Evolutionary conservation across 768 basidiomycete species (phyloP).

Genomic region (Hericium erinaceus): DNA sequence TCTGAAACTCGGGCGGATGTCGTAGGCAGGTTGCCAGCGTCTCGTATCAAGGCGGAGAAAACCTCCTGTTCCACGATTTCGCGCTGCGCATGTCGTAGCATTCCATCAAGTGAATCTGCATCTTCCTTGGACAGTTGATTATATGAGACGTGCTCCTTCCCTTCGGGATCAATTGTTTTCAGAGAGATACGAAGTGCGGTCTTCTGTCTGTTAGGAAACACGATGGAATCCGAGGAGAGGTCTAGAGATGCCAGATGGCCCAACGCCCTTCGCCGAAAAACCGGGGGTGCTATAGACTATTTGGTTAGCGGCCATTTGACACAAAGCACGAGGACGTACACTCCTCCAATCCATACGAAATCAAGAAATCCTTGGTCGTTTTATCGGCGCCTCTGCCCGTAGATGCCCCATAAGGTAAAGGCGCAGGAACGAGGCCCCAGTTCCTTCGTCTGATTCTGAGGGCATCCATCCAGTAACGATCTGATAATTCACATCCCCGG

Average conservation of each 20-base stretch:
- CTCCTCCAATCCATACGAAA: conserved; percentile 76
- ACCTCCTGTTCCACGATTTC: conserved; percentile 79
- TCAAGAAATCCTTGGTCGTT: conserved; percentile 71
- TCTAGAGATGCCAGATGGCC: conserved; percentile 52
- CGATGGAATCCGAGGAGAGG: conserved; percentile 6
- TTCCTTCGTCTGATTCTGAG: conserved; percentile 67
- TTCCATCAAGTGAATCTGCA: conserved; percentile 30
- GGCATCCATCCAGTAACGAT: conserved; percentile 78
- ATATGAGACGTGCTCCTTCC: conserved; percentile 12
- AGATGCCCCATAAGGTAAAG: conserved; percentile 59
- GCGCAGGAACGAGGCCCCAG: conserved; percentile 75
- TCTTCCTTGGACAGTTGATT: conserved; percentile 1
- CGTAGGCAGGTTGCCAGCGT: conserved; percentile 69
- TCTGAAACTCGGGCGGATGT: conserved; percentile 75
- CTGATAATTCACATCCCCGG: conserved; percentile 46
- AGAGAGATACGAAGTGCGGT: conserved; percentile 58
- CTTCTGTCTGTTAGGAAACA: conserved; percentile 45
- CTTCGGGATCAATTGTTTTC: conserved; percentile 24
- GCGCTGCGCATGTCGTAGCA: conserved; percentile 50
- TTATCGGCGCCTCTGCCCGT: conserved; percentile 72
- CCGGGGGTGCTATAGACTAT: conserved; percentile 42
- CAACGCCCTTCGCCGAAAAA: conserved; percentile 61
- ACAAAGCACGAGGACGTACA: conserved; percentile 40
- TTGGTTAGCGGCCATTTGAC: conserved; percentile 1
- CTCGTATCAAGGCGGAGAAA: conserved; percentile 61